Base-by-base conservation (phyloP, 768 basidiomycete genomes). In the Hericium alpestre region DNA sequence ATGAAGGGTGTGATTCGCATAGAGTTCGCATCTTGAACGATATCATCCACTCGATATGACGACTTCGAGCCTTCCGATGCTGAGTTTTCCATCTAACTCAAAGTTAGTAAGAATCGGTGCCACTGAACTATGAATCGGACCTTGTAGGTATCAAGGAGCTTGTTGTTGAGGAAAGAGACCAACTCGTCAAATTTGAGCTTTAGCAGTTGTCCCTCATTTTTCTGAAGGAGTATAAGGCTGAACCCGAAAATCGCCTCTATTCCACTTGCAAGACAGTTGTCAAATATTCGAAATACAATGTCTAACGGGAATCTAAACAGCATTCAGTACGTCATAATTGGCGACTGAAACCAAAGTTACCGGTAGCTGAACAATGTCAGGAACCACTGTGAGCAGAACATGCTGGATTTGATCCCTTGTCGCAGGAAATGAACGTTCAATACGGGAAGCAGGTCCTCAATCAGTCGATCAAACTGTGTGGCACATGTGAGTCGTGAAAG, bases 321-420 rank as follows among this genome's bases (percentile, higher is more conserved):
- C 6, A 16, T 18, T 61, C 18, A 54, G 53, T 25, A 23, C 27
- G 32, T 39, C 9, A 15, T 39, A 23, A 13, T 48, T 15, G 2
- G 11, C 46, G 25, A 46, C 4, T 41, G 49, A 38, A 25, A 2
- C 16, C 9, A 6, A 13, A 66, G 79, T 64, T 65, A 87, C 91
- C 91, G 83, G 71, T 95, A 97, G 66, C 91, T 90, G 74, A 98
- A 98, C 68, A 99, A 73, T 0, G 96, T 98, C 67, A 99, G 76
- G 71, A 98, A 97, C 96, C 96, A 99, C 62, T 98, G 96, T 13
- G 91, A 93, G 65, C 92, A 95, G 67, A 88, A 98, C 93, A 99
- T 98, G 72, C 89, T 94, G 49, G 92, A 93, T 69, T 97, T 98
- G 66, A 98, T 75, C 32, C 94, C 95, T 70, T 96, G 90, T 32